A percentile compares a stretch with the other conserved stretches of the same genome.
These are phyloP conservation scores for Luvunga scandens DNA, from an alignment of 345 rosid species.

Conservation along the genomic window DNA sequence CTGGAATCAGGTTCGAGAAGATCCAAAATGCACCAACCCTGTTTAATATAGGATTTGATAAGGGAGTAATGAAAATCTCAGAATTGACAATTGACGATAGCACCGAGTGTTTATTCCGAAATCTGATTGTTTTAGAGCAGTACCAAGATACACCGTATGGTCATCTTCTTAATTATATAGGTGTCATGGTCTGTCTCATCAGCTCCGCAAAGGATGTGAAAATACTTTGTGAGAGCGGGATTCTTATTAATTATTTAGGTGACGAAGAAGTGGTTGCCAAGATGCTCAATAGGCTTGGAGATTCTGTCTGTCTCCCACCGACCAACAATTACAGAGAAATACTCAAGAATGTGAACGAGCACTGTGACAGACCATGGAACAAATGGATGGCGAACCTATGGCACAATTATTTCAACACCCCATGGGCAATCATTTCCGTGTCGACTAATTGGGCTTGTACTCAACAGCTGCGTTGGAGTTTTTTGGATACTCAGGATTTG, in stretches of 20 bases:
- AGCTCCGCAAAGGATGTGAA: slow-evolving; percentile 11
- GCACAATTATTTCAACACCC: background rate
- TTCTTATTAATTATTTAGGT: background rate
- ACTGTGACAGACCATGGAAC: background rate
- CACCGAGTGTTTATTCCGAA: slow-evolving; percentile 14
- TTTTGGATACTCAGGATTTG: too few relatives aligned
- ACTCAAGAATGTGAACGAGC: background rate
- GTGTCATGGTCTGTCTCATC: slow-evolving; percentile 18
- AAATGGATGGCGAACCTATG: slow-evolving; percentile 14
- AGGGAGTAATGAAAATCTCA: slow-evolving; percentile 3
- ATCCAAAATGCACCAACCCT: background rate
- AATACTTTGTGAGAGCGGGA: background rate
- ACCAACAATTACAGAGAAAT: background rate
- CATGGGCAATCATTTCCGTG: too few relatives aligned
- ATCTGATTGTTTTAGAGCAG: slow-evolving; percentile 21
- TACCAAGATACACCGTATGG: too few relatives aligned
- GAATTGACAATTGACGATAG: background rate
- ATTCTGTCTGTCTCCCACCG: too few relatives aligned
- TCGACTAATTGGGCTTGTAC: too few relatives aligned
- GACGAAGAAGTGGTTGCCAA: slow-evolving; percentile 15
- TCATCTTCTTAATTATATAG: slow-evolving; percentile 1
- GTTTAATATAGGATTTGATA: slow-evolving; percentile 18
- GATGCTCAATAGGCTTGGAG: slow-evolving; percentile 17
- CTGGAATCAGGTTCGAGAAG: slow-evolving; percentile 23
- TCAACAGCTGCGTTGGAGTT: too few relatives aligned